A percentile compares a stretch with the other conserved stretches of the same genome.
Conservation (phyloP, 2,329 filamentous ascomycete species). For the Geosmithia flava region DNA sequence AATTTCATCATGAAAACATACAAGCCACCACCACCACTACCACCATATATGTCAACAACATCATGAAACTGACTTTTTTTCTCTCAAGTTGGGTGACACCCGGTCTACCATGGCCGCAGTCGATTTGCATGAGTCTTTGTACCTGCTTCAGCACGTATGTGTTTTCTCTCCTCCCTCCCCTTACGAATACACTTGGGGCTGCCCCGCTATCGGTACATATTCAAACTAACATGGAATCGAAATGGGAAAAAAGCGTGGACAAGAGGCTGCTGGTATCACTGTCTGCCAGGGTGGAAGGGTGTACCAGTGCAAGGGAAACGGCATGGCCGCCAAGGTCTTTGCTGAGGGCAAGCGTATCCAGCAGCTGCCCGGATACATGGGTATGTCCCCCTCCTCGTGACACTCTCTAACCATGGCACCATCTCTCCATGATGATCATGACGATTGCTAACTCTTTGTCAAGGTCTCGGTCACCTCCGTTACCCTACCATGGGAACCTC, state of each 20-base stretch:
- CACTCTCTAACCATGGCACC: not conserved
- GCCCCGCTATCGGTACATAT: too few species aligned
- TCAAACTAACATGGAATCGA: not conserved
- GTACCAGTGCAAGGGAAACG: conserved; percentile 83
- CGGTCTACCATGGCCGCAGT: conserved; percentile 35
- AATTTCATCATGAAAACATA: not conserved
- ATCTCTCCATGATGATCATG: too few species aligned
- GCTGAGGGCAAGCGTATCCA: conserved; percentile 57
- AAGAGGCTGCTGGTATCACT: conserved; percentile 83
- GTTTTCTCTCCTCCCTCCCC: not conserved
- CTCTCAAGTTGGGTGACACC: conserved; percentile 12
- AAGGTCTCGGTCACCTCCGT: conserved; percentile 57
- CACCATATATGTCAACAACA: not conserved
- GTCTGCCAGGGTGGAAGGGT: conserved; percentile 67
- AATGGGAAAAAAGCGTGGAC: conserved; percentile 31
- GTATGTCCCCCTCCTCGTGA: conserved; percentile 16
- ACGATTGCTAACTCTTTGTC: conserved; percentile 9
- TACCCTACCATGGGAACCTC: conserved; percentile 74
- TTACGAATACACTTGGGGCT: not conserved
- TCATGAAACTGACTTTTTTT: not conserved
- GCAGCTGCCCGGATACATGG: conserved; percentile 60
- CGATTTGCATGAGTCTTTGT: conserved; percentile 56
- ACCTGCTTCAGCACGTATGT: conserved; percentile 47
- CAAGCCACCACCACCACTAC: too few species aligned
- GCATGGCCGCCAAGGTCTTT: conserved; percentile 60